phyloP scores from a whole-genome alignment of 1,139 yeast genomes.

The Debaryomyces udenii region DNA sequence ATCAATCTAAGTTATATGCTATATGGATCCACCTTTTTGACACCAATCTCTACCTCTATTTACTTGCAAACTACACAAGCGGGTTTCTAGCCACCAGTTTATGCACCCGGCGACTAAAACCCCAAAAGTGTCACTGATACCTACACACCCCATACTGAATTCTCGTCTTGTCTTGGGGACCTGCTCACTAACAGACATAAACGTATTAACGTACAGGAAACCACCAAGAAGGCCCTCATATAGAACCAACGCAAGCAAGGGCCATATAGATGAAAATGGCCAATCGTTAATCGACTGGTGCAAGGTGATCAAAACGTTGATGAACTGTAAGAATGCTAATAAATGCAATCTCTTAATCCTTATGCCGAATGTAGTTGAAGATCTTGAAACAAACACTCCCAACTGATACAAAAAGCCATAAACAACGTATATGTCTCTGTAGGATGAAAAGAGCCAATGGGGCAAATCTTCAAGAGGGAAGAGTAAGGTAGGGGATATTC shows the following conservation, averaged over 20 bases:
- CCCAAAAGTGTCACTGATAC: slow-evolving; percentile 89
- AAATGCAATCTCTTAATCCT: slow-evolving; percentile 61
- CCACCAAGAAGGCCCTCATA: slow-evolving; percentile 94
- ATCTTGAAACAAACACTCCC: slow-evolving; percentile 89
- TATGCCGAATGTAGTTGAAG: slow-evolving; percentile 68
- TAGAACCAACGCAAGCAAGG: slow-evolving; percentile 62
- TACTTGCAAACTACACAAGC: slow-evolving; percentile 72
- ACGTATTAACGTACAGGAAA: slow-evolving; percentile 85
- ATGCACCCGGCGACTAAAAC: slow-evolving; percentile 78
- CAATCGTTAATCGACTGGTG: slow-evolving; percentile 64
- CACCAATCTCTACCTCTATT: slow-evolving; percentile 69
- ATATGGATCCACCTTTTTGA: slow-evolving; percentile 17
- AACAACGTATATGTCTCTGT: slow-evolving; percentile 87
- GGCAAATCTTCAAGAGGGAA: slow-evolving; percentile 76
- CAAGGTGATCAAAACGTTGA: slow-evolving; percentile 62
- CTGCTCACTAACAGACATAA: slow-evolving; percentile 72
- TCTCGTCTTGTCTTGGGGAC: slow-evolving; percentile 63
- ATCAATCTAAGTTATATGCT: not conserved
- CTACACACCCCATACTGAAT: slow-evolving; percentile 91
- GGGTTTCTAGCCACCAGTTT: slow-evolving; percentile 73
- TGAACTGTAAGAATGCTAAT: slow-evolving; percentile 67
- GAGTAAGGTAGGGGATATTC: slow-evolving; percentile 82
- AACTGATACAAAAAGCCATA: slow-evolving; percentile 91
- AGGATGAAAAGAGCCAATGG: slow-evolving; percentile 54
- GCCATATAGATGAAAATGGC: slow-evolving; percentile 61